Evolutionary conservation across 169 alveolate species (phyloP).

Genomic region (Plasmodium coatneyi): DNA sequence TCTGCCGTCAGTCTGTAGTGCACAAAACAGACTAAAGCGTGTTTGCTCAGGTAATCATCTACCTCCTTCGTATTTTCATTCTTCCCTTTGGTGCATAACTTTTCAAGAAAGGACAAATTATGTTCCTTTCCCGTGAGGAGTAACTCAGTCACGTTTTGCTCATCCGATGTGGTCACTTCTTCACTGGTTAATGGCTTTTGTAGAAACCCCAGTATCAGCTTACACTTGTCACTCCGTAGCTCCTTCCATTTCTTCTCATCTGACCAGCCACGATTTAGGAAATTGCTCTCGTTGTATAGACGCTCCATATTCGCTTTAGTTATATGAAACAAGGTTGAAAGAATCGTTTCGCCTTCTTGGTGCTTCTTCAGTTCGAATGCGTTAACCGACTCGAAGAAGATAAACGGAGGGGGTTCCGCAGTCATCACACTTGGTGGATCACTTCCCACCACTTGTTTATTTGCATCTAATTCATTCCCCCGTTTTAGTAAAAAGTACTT

Average conservation of each 20-base stretch:
- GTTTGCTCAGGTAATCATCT: not conserved
- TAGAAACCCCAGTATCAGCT: slow-evolving; percentile 38
- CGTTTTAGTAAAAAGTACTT: not conserved
- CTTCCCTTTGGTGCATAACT: slow-evolving; percentile 1
- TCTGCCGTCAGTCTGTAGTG: slow-evolving; percentile 43
- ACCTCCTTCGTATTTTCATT: not conserved
- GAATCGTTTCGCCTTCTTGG: not conserved
- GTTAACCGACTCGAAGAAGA: slow-evolving; percentile 24
- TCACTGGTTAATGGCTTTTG: not conserved
- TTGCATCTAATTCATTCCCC: not conserved
- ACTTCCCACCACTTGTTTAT: too few relatives aligned
- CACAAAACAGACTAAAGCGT: slow-evolving; percentile 23
- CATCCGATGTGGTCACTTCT: not conserved
- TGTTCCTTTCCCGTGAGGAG: not conserved
- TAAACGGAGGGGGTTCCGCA: not conserved
- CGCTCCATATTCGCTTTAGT: slow-evolving; percentile 77
- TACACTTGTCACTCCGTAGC: slow-evolving; percentile 62
- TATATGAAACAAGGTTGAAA: slow-evolving; percentile 10
- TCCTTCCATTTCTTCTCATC: slow-evolving; percentile 77
- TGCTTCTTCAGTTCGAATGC: slow-evolving; percentile 40
- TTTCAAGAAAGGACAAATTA: not conserved
- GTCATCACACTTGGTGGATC: not conserved
- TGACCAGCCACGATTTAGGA: slow-evolving; percentile 82
- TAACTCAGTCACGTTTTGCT: not conserved
- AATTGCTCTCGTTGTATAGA: slow-evolving; percentile 77